Evolutionary conservation across 352 stramenopile genomes (phyloP), one percentile per base, ranked within the genome.

Genomic region (Globisporangium recalcitrans): DNA sequence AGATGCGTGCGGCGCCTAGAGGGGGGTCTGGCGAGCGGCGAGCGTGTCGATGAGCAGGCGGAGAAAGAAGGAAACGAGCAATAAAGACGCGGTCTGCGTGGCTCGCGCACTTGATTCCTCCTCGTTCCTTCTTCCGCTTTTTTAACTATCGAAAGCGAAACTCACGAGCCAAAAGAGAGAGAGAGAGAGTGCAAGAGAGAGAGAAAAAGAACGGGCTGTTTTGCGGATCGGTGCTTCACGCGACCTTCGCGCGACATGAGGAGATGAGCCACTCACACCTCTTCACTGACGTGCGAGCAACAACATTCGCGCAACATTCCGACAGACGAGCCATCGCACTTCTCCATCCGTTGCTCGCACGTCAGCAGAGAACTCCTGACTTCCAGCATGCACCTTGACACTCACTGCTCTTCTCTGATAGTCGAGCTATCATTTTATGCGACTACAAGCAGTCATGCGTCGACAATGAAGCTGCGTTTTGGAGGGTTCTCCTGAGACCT

Each of bases 221-320:
- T 29, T 36, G 21, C 60, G n/a, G 19, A 55, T 38, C 14, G 22
- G 47, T 19, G 34, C 44, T 62, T 68, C 36, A 34, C 16, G 62
- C 62, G 54, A 72, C 67, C 52, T 71, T 71, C 64, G 38, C 24
- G 53, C 60, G 48, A 70, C 64, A 49, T 2, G 3, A 1, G 22
- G 34, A 46, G 32, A 58, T 24, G 24, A 34, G 32, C 11, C 14
- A 21, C 7, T 8, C 8, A 19, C 16, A 49, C 21, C 11, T 24
- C n/a, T 21, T 16, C 27, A 8, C 16, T 38, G 49, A 40, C 49
- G 19, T 40, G 49, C 49, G 27, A 27, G 36, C 13, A 44, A 44
- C 36, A 44, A 69, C 67, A 36, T 70, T 70, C 64, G 47, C 31
- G 54, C 60, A 49, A 71, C 64, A 49, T 19, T n/a, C 10, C 0